Evolutionary conservation across 495 filamentous ascomycete genomes (phyloP).

Genomic region (Neurospora sp.): DNA sequence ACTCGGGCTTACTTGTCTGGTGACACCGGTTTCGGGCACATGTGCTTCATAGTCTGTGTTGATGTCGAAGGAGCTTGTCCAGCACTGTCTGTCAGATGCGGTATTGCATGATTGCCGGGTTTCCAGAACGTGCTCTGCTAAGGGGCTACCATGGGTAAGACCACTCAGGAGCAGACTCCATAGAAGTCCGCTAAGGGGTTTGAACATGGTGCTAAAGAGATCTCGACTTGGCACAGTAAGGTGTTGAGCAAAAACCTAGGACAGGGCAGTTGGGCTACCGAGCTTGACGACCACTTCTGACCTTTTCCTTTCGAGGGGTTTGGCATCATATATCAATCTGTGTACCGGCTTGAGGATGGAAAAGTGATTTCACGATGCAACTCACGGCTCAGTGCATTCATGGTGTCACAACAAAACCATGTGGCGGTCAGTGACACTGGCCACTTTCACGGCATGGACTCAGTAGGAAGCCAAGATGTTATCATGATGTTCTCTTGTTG

Average conservation of each 20-base stretch:
- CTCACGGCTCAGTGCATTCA: background rate
- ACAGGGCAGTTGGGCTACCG: background rate
- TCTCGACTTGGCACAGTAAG: background rate
- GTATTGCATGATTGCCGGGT: slow-evolving; percentile 24
- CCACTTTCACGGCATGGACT: background rate
- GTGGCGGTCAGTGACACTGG: background rate
- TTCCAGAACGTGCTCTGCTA: background rate
- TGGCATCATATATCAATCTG: background rate
- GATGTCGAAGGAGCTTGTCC: slow-evolving; percentile 25
- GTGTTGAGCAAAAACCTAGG: background rate
- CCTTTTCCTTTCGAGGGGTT: background rate
- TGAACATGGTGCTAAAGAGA: background rate
- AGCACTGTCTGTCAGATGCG: slow-evolving; percentile 25
- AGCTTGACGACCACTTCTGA: background rate
- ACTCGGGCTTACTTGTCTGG: slow-evolving; percentile 12
- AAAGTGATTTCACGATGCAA: background rate
- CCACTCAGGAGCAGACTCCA: slow-evolving; percentile 5
- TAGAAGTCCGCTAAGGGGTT: background rate
- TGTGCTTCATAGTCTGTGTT: slow-evolving; percentile 26
- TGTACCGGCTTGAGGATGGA: background rate
- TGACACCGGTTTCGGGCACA: slow-evolving; percentile 17
- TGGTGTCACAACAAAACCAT: background rate
- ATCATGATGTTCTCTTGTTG: background rate
- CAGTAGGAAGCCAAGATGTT: background rate
- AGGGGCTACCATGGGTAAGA: background rate